Evolutionary conservation across 2,329 filamentous ascomycete genomes (phyloP), one percentile per base, ranked within the genome.

Genomic region (Stagonosporopsis tanaceti): DNA sequence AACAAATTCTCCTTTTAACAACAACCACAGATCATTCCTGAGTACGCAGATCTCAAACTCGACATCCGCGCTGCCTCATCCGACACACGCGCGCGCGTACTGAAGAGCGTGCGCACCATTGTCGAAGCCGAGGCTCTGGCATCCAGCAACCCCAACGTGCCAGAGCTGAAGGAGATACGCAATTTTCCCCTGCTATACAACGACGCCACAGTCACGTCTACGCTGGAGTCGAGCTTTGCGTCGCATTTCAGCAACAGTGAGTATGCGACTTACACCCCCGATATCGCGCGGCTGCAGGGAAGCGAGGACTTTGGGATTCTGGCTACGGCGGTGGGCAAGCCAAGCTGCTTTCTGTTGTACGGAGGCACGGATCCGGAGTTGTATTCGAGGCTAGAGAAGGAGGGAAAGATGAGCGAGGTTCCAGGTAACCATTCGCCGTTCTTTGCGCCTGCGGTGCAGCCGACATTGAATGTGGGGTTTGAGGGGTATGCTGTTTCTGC

Each of bases 291-390:
- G 0, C 62, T 82, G 0, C 72, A 76, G 3, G 82, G 79, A 0
- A 84, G 80, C 40, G 87, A 89, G 63, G 87, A 89, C 59, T 87
- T 89, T 59, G 78, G 80, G 0, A 82, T 82, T 25, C 66, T 89
- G 42, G 86, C 80, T 0, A 84, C 80, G 0, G 76, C 74, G 38
- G 76, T 81, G 44, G 79, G 77, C 4, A 72, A 76, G 60, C 86
- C 85, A 5, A 80, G 78, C 59, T 80, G 76, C 44, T 88, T 87
- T 64, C 88, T 84, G 77, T 75, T 83, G 64, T 80, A 85, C 61
- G 86, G 86, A 0, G 84, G 85, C 0, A 79, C 80, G 27, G 82
- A 84, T 56, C 71, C 73, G 0, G 77, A 77, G 48, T 47, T 79
- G 4, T 87, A 81, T 79, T 83, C 87, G 69, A 71, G 77, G 59